Base-by-base conservation (phyloP, 176 grass and related monocot species). In the Avena eriantha region DNA sequence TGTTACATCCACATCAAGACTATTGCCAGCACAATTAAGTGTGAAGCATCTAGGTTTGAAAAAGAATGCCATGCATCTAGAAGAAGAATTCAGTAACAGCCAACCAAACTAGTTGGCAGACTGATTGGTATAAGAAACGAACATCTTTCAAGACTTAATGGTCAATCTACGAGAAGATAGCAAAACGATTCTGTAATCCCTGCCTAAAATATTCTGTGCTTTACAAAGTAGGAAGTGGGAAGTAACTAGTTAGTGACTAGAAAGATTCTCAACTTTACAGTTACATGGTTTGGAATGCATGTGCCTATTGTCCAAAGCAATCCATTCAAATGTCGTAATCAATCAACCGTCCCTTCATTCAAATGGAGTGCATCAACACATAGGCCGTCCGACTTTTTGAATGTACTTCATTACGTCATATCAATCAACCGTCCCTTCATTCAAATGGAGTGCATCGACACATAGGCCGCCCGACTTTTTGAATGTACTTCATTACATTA, bases 71-170 rank as follows among this genome's bases (percentile, higher is more conserved):
- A 78, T 58, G 59, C 79, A 50, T 81, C 61, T 81, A 9, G 49
- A 69, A 84, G 70, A 49, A 76, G 55, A 84, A 84, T 70, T 31
- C 23, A 66, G 12, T 67, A 81, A 68, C 16, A 53, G 79, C 47
- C 63, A 29, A 57, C 67, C 21, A 8, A 73, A 82, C 6, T 39
- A 72, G 81, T 46, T 72, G 67, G 67, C 50, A 72, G 49, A 51
- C 21, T 58, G 50, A 43, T 57, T 72, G 49, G 81, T 69, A 39
- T 35, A 26, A 70, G 39, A 72, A 72, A 61, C 6, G n/a, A 64
- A 80, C 10, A 23, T 83, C 67, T 72, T 83, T 73, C 50, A 58
- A 58, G 80, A 68, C 63, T 15, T 35, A 11, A 51, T 81, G 63
- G 18, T 21, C 67, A 57, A 57, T 55, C 65, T 56, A 56, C 6